Conservation (phyloP, 441 rosid genomes). For the Syzygium malaccense region DNA sequence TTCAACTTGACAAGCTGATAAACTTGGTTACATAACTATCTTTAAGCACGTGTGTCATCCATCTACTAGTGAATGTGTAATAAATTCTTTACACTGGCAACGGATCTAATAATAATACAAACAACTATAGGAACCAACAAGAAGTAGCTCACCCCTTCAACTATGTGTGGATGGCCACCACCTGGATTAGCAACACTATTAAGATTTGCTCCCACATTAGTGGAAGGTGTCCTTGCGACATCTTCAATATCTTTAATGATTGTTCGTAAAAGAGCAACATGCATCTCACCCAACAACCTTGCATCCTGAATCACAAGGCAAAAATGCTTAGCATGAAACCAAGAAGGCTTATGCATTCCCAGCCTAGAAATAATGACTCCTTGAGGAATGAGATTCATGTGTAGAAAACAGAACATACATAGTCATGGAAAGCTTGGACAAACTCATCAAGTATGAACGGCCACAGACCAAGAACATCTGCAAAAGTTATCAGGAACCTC, state of each 20-base stretch:
- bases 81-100: background rate
- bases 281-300: slow-evolving; percentile 73
- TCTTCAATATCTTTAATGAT: slow-evolving; percentile 85
- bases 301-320: slow-evolving; percentile 47
- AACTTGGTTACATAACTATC: background rate
- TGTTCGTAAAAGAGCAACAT: slow-evolving; percentile 55
- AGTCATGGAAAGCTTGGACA: slow-evolving; percentile 81
- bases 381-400: background rate
- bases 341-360: background rate
- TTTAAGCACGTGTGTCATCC: background rate
- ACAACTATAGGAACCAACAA: background rate
- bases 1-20: background rate
- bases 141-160: slow-evolving; percentile 66
- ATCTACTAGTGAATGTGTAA: background rate
- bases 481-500: slow-evolving; percentile 79
- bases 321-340: slow-evolving; percentile 7
- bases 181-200: slow-evolving; percentile 59
- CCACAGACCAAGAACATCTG: slow-evolving; percentile 82
- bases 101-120: background rate
- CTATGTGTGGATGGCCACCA: slow-evolving; percentile 80
- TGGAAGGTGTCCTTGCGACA: slow-evolving; percentile 51
- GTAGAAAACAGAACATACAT: slow-evolving; percentile 30
- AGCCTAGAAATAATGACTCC: background rate
- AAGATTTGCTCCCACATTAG: slow-evolving; percentile 56
- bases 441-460: slow-evolving; percentile 90